Evolutionary conservation across 2,329 filamentous ascomycete species (phyloP), one percentile per base, ranked within the genome.

Genomic region (Trichoderma sp.): DNA sequence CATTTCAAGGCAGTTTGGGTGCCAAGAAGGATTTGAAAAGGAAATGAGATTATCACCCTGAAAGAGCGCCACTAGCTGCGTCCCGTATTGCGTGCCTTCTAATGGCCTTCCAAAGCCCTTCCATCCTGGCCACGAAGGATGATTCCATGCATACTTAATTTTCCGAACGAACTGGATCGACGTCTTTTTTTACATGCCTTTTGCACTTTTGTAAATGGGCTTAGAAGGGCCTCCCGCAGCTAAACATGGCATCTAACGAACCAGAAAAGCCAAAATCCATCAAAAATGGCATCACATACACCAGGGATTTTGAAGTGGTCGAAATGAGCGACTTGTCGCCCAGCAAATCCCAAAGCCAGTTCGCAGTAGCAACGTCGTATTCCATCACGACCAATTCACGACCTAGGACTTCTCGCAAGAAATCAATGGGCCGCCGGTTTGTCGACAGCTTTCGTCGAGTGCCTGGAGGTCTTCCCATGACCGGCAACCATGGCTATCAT

Each of bases 211-310:
- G 20, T 39, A 3, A 57, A 39, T 11, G 17, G 43, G 28, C 15
- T 2, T 20, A n/a, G 32, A 39, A 28, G 13, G 32, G 36, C 36
- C 36, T 39, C 36, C 47, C 30, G n/a, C 32, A 15, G 9, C 47
- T 39, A n/a, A 66, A 7, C 8, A 66, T 66, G 63, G 47, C 63
- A 13, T 66, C 32, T 15, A 32, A 66, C 20, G 63, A 57, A 13
- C 63, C 63, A 15, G 63, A 66, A 32, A 66, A 57, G 47, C 63
- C 63, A 36, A 66, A 66, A 34, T 66, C 63, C 63, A 34, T 39
- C 47, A 66, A 66, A 34, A 66, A 66, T 66, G 63, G 63, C 17
- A 66, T 66, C 47, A 66, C 63, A 57, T 66, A 66, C 17, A 66
- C 63, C 15, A 50, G 63, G 9, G 47, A 66, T n/a, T 66, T 66